Evolutionary conservation across 2,329 filamentous ascomycete species (phyloP).

Genomic region (Leptographium galeiforme): DNA sequence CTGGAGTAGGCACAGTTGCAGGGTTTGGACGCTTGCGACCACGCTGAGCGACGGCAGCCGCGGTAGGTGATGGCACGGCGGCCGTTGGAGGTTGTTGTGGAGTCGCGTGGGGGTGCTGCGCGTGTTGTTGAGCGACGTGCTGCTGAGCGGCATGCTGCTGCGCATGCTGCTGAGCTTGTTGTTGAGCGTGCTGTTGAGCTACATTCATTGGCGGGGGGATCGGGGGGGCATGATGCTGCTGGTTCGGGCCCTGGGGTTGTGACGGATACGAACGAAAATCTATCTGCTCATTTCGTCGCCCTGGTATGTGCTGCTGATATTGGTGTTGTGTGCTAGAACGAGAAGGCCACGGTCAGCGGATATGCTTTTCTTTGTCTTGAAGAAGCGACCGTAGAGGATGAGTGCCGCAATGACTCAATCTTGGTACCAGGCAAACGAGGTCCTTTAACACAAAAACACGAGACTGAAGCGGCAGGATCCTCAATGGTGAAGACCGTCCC

Average conservation of each 20-base stretch:
- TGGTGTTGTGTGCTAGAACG: conserved; percentile 28
- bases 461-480: no score
- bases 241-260: conserved; percentile 15
- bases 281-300: conserved; percentile 16
- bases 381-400: no score
- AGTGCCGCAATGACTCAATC: no score
- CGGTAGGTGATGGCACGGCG: conserved; percentile 12
- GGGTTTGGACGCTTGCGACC: conserved; percentile 27
- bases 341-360: background rate
- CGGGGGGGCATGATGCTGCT: conserved; percentile 20
- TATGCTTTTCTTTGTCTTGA: no score
- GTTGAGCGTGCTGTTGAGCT: conserved; percentile 20
- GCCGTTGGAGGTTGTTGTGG: conserved; percentile 10
- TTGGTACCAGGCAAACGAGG: no score
- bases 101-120: conserved; percentile 14
- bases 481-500: no score
- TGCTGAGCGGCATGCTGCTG: conserved; percentile 16
- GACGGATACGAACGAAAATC: conserved; percentile 14
- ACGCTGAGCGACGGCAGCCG: conserved; percentile 17
- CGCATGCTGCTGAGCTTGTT: conserved; percentile 18
- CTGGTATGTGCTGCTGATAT: conserved; percentile 32
- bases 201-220: conserved; percentile 24
- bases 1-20: conserved; percentile 12
- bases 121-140: conserved; percentile 17
- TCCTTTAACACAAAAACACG: no score